Conservation (phyloP, 2,329 filamentous ascomycete genomes). For the Colletotrichum kahawae region DNA sequence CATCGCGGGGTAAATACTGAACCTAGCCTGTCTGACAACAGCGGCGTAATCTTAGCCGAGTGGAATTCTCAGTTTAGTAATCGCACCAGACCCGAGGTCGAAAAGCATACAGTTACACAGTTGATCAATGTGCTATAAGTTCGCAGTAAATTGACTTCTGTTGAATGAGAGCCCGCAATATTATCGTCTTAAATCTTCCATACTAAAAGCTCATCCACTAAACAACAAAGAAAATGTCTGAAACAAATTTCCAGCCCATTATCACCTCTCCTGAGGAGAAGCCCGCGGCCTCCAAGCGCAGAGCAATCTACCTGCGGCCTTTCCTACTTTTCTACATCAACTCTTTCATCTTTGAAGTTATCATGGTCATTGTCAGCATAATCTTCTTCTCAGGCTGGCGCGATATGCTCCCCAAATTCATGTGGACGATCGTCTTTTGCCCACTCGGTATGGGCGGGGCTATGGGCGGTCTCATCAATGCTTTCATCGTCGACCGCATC, state of each 20-base stretch:
- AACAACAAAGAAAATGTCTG: neutral
- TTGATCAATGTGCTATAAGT: neutral
- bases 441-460: neutral
- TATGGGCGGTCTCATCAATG: neutral
- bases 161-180: neutral
- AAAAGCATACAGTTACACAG: neutral
- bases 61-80: neutral
- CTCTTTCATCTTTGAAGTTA: neutral
- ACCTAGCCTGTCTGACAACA: neutral
- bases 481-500: neutral
- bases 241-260: neutral
- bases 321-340: neutral
- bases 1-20: neutral
- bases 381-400: neutral
- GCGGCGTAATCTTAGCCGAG: neutral
- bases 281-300: neutral
- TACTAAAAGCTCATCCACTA: neutral
- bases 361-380: neutral
- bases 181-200: rapidly evolving
- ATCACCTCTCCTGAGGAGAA: neutral
- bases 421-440: neutral
- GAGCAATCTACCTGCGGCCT: neutral
- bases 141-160: neutral
- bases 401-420: neutral
- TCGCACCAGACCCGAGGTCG: neutral